phyloP scores from a whole-genome alignment of 768 basidiomycete genomes.

The Boletellus sp. region DNA sequence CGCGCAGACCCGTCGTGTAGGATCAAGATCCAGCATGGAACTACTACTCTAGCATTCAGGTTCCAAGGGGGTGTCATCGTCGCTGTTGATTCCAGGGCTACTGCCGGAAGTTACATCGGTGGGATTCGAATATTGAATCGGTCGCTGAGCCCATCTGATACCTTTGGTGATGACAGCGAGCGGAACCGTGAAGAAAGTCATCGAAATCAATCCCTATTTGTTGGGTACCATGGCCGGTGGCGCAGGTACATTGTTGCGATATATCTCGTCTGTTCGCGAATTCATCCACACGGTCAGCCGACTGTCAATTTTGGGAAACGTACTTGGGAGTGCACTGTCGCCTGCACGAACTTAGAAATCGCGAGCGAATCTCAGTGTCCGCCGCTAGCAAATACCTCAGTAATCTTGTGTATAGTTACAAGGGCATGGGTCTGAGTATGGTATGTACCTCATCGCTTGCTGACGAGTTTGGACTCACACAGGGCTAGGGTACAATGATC shows the following conservation, averaged over 20 bases:
- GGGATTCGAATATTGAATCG: conserved; percentile 24
- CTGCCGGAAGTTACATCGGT: conserved; percentile 97
- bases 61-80: conserved; percentile 97
- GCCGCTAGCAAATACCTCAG: conserved; percentile 97
- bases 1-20: conserved; percentile 89
- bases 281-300: conserved; percentile 48
- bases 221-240: conserved; percentile 99
- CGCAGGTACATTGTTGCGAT: conserved; percentile 59
- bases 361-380: conserved; percentile 97
- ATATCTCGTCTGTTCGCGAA: neutral
- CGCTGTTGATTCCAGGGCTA: conserved; percentile 98
- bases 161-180: conserved; percentile 53
- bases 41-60: conserved; percentile 95
- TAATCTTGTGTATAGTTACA: conserved; percentile 97
- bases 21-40: conserved; percentile 99
- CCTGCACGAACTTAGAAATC: conserved; percentile 92
- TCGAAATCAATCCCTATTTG: conserved; percentile 98
- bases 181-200: conserved; percentile 98
- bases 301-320: conserved; percentile 98
- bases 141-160: neutral
- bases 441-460: conserved; percentile 42
- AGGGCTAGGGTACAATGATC: conserved; percentile 91
- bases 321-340: conserved; percentile 98
- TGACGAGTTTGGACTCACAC: conserved; percentile 1
- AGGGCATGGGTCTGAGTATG: conserved; percentile 99